A percentile compares a stretch with the other conserved stretches of the same genome.
Conservation (phyloP, 202 grass and related monocot species). For the Setaria italica region DNA sequence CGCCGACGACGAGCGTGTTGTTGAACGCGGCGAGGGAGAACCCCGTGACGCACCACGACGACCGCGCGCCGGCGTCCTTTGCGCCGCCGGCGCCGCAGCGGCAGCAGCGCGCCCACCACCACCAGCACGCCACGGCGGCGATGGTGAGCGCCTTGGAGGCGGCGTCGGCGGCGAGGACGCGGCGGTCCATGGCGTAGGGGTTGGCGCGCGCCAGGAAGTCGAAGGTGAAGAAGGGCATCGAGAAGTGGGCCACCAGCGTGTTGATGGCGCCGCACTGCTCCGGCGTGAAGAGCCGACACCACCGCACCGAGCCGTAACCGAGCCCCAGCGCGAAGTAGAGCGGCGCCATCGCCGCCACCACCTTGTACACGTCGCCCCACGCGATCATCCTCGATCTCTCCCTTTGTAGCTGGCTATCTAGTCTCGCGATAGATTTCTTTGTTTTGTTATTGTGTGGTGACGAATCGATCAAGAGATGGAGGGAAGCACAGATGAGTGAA, state of each 20-base stretch:
- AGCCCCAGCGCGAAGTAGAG: slow-evolving; percentile 77
- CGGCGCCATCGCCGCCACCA: slow-evolving; percentile 76
- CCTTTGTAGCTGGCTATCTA: too few species aligned
- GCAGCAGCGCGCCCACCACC: slow-evolving; percentile 25
- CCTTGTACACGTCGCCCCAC: slow-evolving; percentile 69
- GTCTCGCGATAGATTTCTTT: too few species aligned
- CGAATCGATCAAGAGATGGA: too few species aligned
- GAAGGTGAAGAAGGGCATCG: slow-evolving; percentile 81
- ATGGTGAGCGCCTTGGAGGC: slow-evolving; percentile 53
- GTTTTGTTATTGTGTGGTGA: too few species aligned
- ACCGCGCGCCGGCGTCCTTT: neutral
- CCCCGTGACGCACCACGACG: slow-evolving; percentile 62
- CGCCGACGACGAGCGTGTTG: slow-evolving; percentile 85
- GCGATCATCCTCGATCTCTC: slow-evolving; percentile 52
- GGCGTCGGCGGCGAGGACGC: slow-evolving; percentile 74
- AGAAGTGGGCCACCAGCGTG: slow-evolving; percentile 68
- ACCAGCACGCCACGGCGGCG: slow-evolving; percentile 30
- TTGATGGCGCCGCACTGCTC: slow-evolving; percentile 76
- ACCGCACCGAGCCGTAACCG: slow-evolving; percentile 63
- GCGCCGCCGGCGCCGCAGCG: neutral
- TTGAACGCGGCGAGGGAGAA: slow-evolving; percentile 75
- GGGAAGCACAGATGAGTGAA: too few species aligned
- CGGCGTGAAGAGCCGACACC: slow-evolving; percentile 75
- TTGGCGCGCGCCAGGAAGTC: slow-evolving; percentile 64
- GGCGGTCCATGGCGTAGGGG: slow-evolving; percentile 64